Conservation (phyloP, 2,329 filamentous ascomycete species). For the Fusarium drepaniforme region DNA sequence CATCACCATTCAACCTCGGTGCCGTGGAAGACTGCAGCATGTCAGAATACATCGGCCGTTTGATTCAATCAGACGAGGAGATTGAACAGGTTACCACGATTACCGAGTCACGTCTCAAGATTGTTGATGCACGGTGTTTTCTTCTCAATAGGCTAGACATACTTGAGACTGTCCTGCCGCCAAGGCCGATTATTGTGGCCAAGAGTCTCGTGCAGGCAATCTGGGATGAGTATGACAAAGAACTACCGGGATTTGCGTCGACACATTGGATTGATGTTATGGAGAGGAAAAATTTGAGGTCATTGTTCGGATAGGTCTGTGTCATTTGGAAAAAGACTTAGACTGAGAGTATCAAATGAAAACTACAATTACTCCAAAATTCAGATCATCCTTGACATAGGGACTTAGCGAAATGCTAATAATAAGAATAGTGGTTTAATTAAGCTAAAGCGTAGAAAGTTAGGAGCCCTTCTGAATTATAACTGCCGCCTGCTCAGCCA, state of each 20-base stretch:
- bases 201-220: slow-evolving; percentile 29
- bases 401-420: no score
- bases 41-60: slow-evolving; percentile 27
- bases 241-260: not conserved
- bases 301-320: slow-evolving; percentile 31
- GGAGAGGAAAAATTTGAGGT: slow-evolving; percentile 38
- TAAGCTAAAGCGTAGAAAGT: no score
- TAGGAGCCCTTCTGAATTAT: not conserved
- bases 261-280: slow-evolving; percentile 41
- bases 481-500: not conserved
- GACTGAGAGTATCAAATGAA: not conserved
- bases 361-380: not conserved
- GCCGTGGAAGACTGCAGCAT: slow-evolving; percentile 25
- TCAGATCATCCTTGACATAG: not conserved
- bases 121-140: slow-evolving; percentile 28
- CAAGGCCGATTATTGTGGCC: slow-evolving; percentile 27
- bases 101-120: slow-evolving; percentile 15
- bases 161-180: slow-evolving; percentile 25
- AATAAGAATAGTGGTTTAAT: no score
- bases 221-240: slow-evolving; percentile 37
- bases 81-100: slow-evolving; percentile 9
- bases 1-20: not conserved
- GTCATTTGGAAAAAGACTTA: not conserved
- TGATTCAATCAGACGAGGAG: slow-evolving; percentile 27
- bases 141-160: slow-evolving; percentile 8